Evolutionary conservation across 2,329 filamentous ascomycete genomes (phyloP), one percentile per base, ranked within the genome.

Genomic region (Xylariales sp.): DNA sequence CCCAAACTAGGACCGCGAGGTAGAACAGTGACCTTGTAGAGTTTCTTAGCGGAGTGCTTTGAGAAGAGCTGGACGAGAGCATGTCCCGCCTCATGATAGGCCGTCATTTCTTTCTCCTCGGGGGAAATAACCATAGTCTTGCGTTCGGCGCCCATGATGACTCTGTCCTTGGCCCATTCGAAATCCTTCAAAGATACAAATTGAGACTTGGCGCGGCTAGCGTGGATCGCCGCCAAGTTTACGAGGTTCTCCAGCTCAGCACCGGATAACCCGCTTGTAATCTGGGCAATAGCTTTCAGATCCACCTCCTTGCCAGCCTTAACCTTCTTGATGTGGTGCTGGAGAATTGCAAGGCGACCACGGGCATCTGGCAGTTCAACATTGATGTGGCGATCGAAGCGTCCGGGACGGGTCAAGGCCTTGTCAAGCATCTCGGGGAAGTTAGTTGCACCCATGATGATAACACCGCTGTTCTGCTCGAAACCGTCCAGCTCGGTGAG

Each of bases 11-110:
- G 81, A 10, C 93, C 93, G 53, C 94, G 84, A 37, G 93, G 90
- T 53, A 98, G 84, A 52, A 98, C 94, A 1, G 93, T 98, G 34
- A 95, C 90, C 67, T 98, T 98, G 75, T 98, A 96, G 2, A 98
- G 74, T 21, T 85, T 85, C 46, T 76, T 83, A 37, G 84, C 78
- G 25, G 78, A 79, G 43, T 85, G 81, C 46, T 72, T 71, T 11
- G 83, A 87, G 50, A 91, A 89, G 54, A 96, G 81, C 40, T 85
- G 84, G 42, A 96, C 88, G 13, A 98, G 77, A 7, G 93, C 89
- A 61, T 98, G 93, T 3, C 93, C 93, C 40, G 91, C 94, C 66
- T 98, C 93, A 56, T 95, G 89, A 55, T 95, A 95, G 1, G 89
- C 89, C n/a, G 90, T 95, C 73, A 89, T 83, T 51, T 93, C 78